A percentile compares a stretch with the other conserved stretches of the same genome.
Conservation (phyloP, 179 eudicot genomes). For the Silene vulgaris region DNA sequence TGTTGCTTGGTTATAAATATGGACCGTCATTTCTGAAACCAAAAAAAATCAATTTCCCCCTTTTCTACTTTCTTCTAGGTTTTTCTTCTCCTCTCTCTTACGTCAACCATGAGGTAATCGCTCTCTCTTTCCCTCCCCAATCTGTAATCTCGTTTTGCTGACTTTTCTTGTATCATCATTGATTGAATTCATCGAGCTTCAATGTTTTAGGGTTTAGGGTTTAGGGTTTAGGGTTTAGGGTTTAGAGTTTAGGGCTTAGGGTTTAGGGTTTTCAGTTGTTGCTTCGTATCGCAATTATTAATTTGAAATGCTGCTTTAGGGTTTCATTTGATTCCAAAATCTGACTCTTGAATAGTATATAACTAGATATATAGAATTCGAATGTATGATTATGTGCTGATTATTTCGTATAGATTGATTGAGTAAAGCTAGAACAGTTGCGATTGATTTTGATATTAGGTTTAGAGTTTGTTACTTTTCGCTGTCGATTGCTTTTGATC, state of each 20-base stretch:
- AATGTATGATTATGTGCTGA: neutral
- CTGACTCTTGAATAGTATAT: neutral
- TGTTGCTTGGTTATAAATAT: too few relatives aligned
- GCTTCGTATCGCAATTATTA: neutral
- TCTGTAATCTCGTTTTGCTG: neutral
- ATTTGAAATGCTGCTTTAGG: neutral
- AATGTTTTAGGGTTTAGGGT: conserved; percentile 24
- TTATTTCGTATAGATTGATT: neutral
- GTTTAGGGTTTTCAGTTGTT: neutral
- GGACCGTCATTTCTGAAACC: too few relatives aligned
- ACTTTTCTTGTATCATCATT: neutral
- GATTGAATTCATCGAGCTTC: neutral
- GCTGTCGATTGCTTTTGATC: neutral
- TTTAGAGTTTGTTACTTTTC: neutral
- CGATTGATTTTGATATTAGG: neutral
- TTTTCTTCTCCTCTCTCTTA: conserved; percentile 23
- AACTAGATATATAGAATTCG: neutral
- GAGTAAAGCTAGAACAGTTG: neutral
- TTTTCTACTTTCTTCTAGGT: conserved; percentile 22
- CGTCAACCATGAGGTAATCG: conserved; percentile 25
- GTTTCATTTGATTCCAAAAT: neutral
- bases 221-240: neutral
- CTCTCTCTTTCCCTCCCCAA: neutral
- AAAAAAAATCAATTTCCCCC: conserved; percentile 1
- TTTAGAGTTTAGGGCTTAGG: conserved; percentile 9